phyloP scores from a whole-genome alignment of 2,329 filamentous ascomycete species.

The Teratosphaeriaceae sp. region DNA sequence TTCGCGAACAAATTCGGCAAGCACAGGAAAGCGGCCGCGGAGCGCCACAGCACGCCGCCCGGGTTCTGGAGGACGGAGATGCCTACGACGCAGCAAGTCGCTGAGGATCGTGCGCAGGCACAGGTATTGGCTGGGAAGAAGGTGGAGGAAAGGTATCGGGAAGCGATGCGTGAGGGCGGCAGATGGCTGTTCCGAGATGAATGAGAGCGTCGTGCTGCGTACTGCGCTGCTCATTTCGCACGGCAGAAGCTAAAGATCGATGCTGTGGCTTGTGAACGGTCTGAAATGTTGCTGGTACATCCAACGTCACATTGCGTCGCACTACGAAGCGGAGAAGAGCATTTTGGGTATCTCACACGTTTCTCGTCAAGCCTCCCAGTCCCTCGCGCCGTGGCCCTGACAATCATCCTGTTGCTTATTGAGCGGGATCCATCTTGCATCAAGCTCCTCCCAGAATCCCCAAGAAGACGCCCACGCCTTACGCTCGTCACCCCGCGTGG shows the following conservation, averaged over 20 bases:
- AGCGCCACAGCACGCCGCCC: slow-evolving; percentile 65
- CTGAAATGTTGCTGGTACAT: too few relatives aligned
- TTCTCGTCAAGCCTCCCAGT: not conserved
- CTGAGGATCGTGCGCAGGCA: slow-evolving; percentile 59
- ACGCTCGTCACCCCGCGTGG: too few relatives aligned
- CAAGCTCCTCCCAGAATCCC: too few relatives aligned
- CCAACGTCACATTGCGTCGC: too few relatives aligned
- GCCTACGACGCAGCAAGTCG: slow-evolving; percentile 75
- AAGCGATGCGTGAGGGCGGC: slow-evolving; percentile 72
- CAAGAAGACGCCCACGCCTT: not conserved
- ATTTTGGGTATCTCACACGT: not conserved
- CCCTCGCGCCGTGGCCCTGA: not conserved
- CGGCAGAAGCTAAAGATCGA: not conserved
- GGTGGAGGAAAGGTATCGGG: slow-evolving; percentile 67
- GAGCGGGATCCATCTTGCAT: too few relatives aligned
- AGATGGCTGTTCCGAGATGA: slow-evolving; percentile 81
- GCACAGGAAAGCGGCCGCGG: slow-evolving; percentile 70
- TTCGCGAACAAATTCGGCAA: slow-evolving; percentile 70
- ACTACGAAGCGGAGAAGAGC: too few relatives aligned
- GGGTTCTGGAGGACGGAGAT: slow-evolving; percentile 92
- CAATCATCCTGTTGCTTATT: too few relatives aligned
- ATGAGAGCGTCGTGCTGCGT: slow-evolving; percentile 10
- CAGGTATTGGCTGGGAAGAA: slow-evolving; percentile 55
- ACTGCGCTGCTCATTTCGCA: not conserved
- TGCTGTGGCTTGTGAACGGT: too few relatives aligned